Conservation (phyloP, 495 filamentous ascomycete species). For the Amniculicola lignicola region DNA sequence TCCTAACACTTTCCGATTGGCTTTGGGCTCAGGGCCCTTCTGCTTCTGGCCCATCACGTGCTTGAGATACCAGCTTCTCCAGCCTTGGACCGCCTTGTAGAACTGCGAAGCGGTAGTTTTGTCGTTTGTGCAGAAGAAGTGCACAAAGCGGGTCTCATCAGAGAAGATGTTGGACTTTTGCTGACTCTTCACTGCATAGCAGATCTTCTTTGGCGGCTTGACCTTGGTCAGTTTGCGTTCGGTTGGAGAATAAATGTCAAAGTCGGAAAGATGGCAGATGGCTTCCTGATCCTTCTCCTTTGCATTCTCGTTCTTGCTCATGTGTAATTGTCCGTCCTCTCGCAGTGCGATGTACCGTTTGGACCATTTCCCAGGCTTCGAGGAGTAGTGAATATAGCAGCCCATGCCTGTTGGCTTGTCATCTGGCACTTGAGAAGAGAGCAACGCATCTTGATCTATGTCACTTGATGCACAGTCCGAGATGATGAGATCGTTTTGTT, state of each 20-base stretch:
- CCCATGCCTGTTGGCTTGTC: slow-evolving; percentile 60
- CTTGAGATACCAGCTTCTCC: slow-evolving; percentile 87
- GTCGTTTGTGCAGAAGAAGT: slow-evolving; percentile 85
- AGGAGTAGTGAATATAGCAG: slow-evolving; percentile 74
- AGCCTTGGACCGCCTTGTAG: slow-evolving; percentile 66
- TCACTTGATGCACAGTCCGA: slow-evolving; percentile 49
- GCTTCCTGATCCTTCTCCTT: slow-evolving; percentile 68
- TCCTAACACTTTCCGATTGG: slow-evolving; percentile 25
- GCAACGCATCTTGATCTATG: slow-evolving; percentile 47
- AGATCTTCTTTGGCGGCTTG: slow-evolving; percentile 61
- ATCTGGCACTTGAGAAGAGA: slow-evolving; percentile 52
- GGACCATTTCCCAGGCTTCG: slow-evolving; percentile 77
- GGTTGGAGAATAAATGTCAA: slow-evolving; percentile 80
- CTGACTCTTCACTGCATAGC: slow-evolving; percentile 89
- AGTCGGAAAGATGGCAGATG: slow-evolving; percentile 87
- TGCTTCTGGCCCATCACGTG: slow-evolving; percentile 58
- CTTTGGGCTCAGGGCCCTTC: slow-evolving; percentile 28
- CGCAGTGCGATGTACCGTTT: slow-evolving; percentile 77
- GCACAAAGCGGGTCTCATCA: slow-evolving; percentile 78
- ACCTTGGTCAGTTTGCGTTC: slow-evolving; percentile 50
- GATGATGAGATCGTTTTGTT: slow-evolving; percentile 65
- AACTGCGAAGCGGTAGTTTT: slow-evolving; percentile 60
- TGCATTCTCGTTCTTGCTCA: slow-evolving; percentile 64
- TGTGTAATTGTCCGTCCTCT: slow-evolving; percentile 68
- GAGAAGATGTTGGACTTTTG: slow-evolving; percentile 84